Percentiles rank a stretch among this genome's conserved stretches.
These are phyloP conservation scores for Porogramme epimiltina DNA, from an alignment of 1,284 basidiomycete species.

Conservation along the genomic window DNA sequence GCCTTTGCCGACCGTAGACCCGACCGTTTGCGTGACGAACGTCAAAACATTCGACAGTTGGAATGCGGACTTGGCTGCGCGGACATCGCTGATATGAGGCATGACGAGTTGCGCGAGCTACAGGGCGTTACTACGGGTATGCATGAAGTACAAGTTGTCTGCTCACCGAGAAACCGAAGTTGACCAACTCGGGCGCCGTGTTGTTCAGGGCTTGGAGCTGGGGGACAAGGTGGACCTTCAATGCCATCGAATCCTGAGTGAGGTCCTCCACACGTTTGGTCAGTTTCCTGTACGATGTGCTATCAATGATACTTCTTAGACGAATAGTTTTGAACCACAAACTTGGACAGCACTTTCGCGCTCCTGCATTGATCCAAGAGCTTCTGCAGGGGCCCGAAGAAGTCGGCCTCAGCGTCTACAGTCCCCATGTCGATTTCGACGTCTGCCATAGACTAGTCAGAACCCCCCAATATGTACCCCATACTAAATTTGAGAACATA, in stretches of 20 bases:
- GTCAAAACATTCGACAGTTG: constrained; percentile 70
- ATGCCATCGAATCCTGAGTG: constrained; percentile 66
- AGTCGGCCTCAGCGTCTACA: constrained; percentile 67
- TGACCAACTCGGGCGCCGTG: constrained; percentile 78
- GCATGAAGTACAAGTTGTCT: neutral
- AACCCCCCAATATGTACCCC: neutral
- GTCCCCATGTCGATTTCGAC: constrained; percentile 72
- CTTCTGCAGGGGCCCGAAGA: constrained; percentile 82
- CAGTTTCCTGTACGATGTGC: constrained; percentile 65
- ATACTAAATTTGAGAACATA: constrained; percentile 33
- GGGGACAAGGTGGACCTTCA: constrained; percentile 70
- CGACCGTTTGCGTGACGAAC: constrained; percentile 73
- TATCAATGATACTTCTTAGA: constrained; percentile 2
- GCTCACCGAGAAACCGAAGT: constrained; percentile 85
- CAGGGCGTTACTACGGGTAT: neutral
- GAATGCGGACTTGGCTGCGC: constrained; percentile 76
- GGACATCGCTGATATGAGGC: constrained; percentile 76
- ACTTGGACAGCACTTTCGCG: constrained; percentile 83
- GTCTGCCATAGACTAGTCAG: constrained; percentile 46
- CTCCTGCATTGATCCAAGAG: constrained; percentile 81
- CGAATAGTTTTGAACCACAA: constrained; percentile 25
- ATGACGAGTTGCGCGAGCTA: constrained; percentile 88
- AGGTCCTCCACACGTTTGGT: constrained; percentile 83
- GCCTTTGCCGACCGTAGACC: constrained; percentile 70
- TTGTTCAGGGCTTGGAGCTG: constrained; percentile 74